phyloP scores from a whole-genome alignment of 768 basidiomycete species.

The Cantharellus cinnabarinus region DNA sequence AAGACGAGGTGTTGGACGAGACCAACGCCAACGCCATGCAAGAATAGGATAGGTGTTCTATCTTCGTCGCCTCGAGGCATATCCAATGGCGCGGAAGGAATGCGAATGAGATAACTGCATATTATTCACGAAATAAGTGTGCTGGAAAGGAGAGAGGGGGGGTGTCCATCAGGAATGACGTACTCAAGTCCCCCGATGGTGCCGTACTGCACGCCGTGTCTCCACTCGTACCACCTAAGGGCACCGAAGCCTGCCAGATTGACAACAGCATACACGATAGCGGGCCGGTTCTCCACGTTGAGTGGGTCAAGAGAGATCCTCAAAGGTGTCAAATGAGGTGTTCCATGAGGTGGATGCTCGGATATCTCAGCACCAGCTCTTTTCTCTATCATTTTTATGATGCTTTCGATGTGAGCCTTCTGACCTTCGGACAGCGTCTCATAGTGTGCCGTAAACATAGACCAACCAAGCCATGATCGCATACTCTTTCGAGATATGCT shows the following conservation, averaged over 20 bases:
- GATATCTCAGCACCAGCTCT: constrained; percentile 47
- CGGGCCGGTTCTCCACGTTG: constrained; percentile 44
- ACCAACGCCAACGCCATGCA: constrained; percentile 81
- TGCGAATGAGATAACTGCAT: constrained; percentile 48
- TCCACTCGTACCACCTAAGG: constrained; percentile 24
- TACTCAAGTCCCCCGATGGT: constrained; percentile 51
- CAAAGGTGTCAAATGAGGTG: constrained; percentile 26
- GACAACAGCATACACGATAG: constrained; percentile 26
- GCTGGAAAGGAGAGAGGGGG: background rate
- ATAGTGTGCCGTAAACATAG: constrained; percentile 44
- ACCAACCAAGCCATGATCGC: constrained; percentile 66
- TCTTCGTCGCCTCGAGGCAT: constrained; percentile 17
- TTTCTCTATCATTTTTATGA: constrained; percentile 43
- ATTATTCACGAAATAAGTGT: background rate
- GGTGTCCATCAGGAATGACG: constrained; percentile 11
- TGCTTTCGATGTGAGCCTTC: constrained; percentile 32
- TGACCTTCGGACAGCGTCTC: constrained; percentile 28
- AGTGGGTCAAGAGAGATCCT: constrained; percentile 63
- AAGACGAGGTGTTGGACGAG: constrained; percentile 47
- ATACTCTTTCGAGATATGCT: constrained; percentile 42
- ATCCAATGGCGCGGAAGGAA: constrained; percentile 34
- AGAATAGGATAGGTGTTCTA: constrained; percentile 58
- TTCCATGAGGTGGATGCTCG: constrained; percentile 26
- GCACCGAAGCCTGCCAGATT: constrained; percentile 28
- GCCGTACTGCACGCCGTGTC: constrained; percentile 25